These are phyloP conservation scores for Fusarium metavorans DNA, from an alignment of 2,329 filamentous ascomycete species.

Conservation along the genomic window DNA sequence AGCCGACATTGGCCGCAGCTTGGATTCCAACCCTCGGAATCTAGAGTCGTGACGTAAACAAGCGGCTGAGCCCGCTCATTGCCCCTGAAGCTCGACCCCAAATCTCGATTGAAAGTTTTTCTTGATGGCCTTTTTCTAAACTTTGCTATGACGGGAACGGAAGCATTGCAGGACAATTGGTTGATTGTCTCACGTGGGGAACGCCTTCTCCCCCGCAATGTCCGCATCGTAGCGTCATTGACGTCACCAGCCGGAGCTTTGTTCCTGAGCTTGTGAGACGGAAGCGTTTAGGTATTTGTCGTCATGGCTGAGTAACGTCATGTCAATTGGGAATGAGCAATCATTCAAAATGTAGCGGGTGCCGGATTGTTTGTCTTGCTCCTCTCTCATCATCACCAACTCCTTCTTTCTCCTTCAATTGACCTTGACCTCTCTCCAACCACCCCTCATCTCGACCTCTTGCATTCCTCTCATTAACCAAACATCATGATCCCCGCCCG, in stretches of 20 bases:
- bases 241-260: constrained; percentile 42
- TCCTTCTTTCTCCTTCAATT: not conserved
- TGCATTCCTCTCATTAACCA: not conserved
- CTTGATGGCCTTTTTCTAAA: not conserved
- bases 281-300: constrained; percentile 22
- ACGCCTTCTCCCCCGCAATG: constrained; percentile 32
- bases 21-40: not conserved
- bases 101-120: constrained; percentile 13
- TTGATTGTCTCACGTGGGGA: constrained; percentile 7
- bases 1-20: not conserved
- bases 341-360: not conserved
- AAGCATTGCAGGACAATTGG: constrained; percentile 26
- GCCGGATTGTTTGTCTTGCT: not conserved
- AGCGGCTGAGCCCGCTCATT: constrained; percentile 15
- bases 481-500: constrained; percentile 48
- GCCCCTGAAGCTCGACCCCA: constrained; percentile 22
- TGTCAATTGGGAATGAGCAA: constrained; percentile 16
- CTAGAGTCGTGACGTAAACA: constrained; percentile 30
- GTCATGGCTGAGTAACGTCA: constrained; percentile 40
- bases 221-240: constrained; percentile 40
- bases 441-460: not conserved
- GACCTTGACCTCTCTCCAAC: not conserved
- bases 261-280: constrained; percentile 16
- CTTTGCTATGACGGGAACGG: not conserved
- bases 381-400: not conserved